Base-by-base conservation (phyloP, 352 stramenopile species). In the Globisporangium viniferum region DNA sequence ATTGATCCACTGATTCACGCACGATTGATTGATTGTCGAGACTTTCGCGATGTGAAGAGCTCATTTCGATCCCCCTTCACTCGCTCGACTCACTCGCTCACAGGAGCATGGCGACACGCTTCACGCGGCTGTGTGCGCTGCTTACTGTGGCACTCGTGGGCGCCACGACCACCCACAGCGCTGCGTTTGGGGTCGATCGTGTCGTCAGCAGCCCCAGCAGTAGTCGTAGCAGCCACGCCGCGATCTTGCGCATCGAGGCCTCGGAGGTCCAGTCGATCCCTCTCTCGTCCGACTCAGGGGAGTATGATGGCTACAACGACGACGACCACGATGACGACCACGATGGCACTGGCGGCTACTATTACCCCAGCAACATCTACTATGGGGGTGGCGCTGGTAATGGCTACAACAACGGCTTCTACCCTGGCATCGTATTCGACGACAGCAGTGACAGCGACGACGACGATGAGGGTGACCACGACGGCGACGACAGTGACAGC, bases 211-310 rank as follows among this genome's bases (percentile, higher is more conserved):
- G 3, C 8, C n/a, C 22, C 49, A 33, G n/a, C 24, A 4, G 29
- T 31, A 31, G 29, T 41, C 36, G 2, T 31, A 31, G 29, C 41
- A 59, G 27, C 15, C 8, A 20, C 53, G 53, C 27, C 33, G 24
- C 53, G 12, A 33, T 59, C 27, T 20, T 59, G 10, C 53, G 27
- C 53, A 59, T 59, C 5, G 53, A 59, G 14, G 27, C 53, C 14
- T 59, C 53, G 15, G 24, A 29, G 4, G 15, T 59, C 53, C 53
- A 59, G 53, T 59, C 53, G 27, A 59, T 39, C 53, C 53, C 53
- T 33, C 14, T 59, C 53, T n/a, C 41, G 41, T n/a, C 41, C 41
- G 5, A n/a, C 41, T n/a, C 41, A 41, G 22, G 6, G 9, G 22
- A 14, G 10, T 57, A 33, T 22, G 6, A 57, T n/a, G n/a, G 31